Base-by-base conservation (phyloP, 2,329 filamentous ascomycete genomes). In the Dryadomyces quercivorus region DNA sequence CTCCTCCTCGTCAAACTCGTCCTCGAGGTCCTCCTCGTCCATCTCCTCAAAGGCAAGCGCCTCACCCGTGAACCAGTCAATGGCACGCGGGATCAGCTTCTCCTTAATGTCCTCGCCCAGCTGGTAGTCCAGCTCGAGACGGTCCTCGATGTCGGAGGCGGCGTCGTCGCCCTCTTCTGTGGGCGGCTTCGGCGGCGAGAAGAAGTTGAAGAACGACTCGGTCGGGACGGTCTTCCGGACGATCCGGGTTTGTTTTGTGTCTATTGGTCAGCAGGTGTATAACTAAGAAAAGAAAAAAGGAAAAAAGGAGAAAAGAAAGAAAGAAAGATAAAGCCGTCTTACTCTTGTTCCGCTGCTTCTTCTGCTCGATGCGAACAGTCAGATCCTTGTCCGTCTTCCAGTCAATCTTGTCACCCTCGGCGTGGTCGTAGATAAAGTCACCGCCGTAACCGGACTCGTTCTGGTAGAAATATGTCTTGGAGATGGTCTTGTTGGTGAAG, bases 331-430 rank as follows among this genome's bases (percentile, higher is more conserved):
- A n/a, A n/a, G n/a, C n/a, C n/a, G n/a, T n/a, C 76, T 75, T 78
- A 98, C 93, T 97, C 83, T 97, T 98, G 76, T 98, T 98, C 61
- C 93, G 83, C 76, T 98, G 93, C 80, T 98, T 98, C 83, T 98
- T 98, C 79, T 89, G 94, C 79, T 98, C 93, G 58, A 97, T 77
- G 62, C 88, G 85, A 61, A 97, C 87, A 48, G 93, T 98, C 63
- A 98, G 76, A 67, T 98, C 93, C 72, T 95, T 90, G 65, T 86
- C 86, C 10, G 84, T 75, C 75, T 95, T 93, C 93, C 93, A 98
- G 63, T 96, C 86, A 65, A 98, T 95, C 79, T 95, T 93, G 70
- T 95, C 88, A 61, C 94, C 93, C 71, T 98, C 92, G 56, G 94
- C 93, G 68, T 98, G 93, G 69, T 98, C 93, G 69, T 98, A 98